Percentiles rank a stretch among this genome's conserved stretches.
Evolutionary conservation across 1,284 basidiomycete genomes (phyloP).

Genomic region (Trichosporon faecale): DNA sequence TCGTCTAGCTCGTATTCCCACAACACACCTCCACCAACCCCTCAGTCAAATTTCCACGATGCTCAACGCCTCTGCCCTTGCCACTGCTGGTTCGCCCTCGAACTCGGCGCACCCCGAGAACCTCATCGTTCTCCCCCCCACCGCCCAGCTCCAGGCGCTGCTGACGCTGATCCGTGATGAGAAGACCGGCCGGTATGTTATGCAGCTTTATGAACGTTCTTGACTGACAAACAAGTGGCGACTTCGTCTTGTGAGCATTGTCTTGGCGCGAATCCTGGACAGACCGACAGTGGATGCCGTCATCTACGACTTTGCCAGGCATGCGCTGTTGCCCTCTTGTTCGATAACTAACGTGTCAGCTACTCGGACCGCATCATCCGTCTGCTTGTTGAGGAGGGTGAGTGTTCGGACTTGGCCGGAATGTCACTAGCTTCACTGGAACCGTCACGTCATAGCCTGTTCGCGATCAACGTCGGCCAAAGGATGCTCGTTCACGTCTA

Average conservation of each 20-base stretch:
- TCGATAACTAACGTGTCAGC: conserved; percentile 12
- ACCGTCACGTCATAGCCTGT: neutral
- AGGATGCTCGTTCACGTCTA: neutral
- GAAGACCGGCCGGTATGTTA: conserved; percentile 59
- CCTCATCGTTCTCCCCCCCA: conserved; percentile 54
- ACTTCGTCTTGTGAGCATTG: conserved; percentile 79
- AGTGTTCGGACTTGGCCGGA: conserved; percentile 21
- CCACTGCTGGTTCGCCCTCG: neutral
- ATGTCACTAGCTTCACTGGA: neutral
- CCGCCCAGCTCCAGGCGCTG: conserved; percentile 87
- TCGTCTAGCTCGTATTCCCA: neutral
- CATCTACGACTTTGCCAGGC: neutral
- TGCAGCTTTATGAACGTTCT: neutral
- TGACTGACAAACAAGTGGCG: conserved; percentile 60
- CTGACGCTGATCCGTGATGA: conserved; percentile 93
- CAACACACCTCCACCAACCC: neutral
- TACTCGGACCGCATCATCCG: conserved; percentile 64
- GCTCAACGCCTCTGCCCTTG: conserved; percentile 11
- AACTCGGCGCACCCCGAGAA: conserved; percentile 25
- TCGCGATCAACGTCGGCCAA: neutral
- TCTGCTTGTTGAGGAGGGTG: conserved; percentile 61
- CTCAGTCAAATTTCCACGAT: conserved; percentile 5
- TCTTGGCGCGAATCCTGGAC: neutral
- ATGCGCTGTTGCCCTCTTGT: neutral
- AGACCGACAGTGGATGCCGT: neutral